Evolutionary conservation across 106 monocot species (phyloP).

Genomic region (Posidonia australis): DNA sequence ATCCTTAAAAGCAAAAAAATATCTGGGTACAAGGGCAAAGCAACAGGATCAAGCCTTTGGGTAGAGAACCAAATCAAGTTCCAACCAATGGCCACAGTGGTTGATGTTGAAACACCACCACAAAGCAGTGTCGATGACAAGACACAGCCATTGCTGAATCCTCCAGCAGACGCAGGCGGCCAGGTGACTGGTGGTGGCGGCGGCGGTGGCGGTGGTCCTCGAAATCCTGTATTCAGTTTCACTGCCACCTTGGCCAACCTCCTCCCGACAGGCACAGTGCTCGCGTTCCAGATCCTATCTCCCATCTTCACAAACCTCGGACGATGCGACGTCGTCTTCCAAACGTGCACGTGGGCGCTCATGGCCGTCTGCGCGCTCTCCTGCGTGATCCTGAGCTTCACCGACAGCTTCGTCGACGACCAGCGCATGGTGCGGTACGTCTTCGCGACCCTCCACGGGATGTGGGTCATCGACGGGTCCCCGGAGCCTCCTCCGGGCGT

Average conservation of each 20-base stretch:
- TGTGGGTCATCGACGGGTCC: constrained; percentile 22
- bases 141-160: too few relatives aligned
- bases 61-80: too few relatives aligned
- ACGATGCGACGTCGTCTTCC: constrained; percentile 4
- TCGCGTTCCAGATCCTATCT: constrained; percentile 8
- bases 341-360: neutral
- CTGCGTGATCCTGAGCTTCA: constrained; percentile 11
- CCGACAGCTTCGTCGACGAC: constrained; percentile 16
- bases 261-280: constrained; percentile 15
- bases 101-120: too few relatives aligned
- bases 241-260: constrained; percentile 13
- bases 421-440: constrained; percentile 6
- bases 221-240: constrained; percentile 3
- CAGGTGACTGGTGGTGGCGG: too few relatives aligned
- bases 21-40: too few relatives aligned
- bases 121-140: too few relatives aligned
- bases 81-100: too few relatives aligned
- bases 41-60: too few relatives aligned
- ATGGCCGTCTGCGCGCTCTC: constrained; percentile 9
- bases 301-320: constrained; percentile 20
- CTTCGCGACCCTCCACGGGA: constrained; percentile 8
- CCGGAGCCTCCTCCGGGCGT: neutral
- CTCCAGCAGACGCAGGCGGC: too few relatives aligned
- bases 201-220: too few relatives aligned
- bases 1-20: too few relatives aligned